Evolutionary conservation across 2,329 filamentous ascomycete genomes (phyloP).

Genomic region (Talaromyces sp.): DNA sequence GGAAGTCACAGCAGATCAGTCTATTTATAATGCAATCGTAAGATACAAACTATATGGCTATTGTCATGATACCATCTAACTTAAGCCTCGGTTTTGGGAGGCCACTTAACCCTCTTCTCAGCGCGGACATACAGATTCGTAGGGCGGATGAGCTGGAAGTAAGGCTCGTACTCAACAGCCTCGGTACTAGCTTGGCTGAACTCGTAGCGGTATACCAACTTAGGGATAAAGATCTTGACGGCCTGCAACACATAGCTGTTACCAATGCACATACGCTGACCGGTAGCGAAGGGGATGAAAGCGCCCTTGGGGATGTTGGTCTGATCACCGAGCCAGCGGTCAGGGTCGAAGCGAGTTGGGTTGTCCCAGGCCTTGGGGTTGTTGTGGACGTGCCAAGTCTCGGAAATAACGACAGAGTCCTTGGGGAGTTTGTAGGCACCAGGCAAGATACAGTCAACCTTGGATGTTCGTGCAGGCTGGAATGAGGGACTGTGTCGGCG

Average conservation of each 20-base stretch:
- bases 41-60: neutral
- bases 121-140: slow-evolving; percentile 54
- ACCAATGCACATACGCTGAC: slow-evolving; percentile 58
- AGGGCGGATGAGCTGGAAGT: slow-evolving; percentile 57
- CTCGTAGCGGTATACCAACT: slow-evolving; percentile 58
- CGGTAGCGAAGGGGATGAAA: slow-evolving; percentile 59
- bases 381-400: slow-evolving; percentile 46
- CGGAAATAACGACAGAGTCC: slow-evolving; percentile 53
- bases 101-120: slow-evolving; percentile 50
- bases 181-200: slow-evolving; percentile 52
- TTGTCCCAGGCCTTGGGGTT: slow-evolving; percentile 58
- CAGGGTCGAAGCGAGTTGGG: slow-evolving; percentile 56
- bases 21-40: neutral
- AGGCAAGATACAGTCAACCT: slow-evolving; percentile 55
- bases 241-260: slow-evolving; percentile 64
- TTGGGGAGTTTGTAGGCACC: slow-evolving; percentile 57
- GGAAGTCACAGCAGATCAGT: neutral
- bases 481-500: slow-evolving; percentile 59
- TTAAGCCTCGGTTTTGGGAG: slow-evolving; percentile 21
- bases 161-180: slow-evolving; percentile 56
- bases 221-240: slow-evolving; percentile 55
- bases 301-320: slow-evolving; percentile 51
- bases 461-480: slow-evolving; percentile 58
- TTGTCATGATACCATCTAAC: neutral
- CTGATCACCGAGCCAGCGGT: slow-evolving; percentile 56